Conservation (phyloP, 2,329 filamentous ascomycete species). For the Fusarium decemcellulare region DNA sequence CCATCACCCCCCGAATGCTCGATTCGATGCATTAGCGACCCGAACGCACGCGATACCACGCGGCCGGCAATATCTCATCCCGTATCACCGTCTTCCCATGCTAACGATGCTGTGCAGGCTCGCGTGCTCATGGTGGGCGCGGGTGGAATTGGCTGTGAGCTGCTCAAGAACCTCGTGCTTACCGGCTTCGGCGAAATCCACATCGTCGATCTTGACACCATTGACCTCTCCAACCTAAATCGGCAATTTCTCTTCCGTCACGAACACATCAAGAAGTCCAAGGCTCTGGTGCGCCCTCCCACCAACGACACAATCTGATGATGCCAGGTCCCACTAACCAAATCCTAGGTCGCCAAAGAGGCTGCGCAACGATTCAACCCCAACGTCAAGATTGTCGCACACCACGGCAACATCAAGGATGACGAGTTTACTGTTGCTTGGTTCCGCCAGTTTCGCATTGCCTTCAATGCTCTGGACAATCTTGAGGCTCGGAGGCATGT, state of each 20-base stretch:
- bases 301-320: slow-evolving; percentile 9
- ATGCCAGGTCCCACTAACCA: slow-evolving; percentile 36
- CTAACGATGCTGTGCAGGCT: slow-evolving; percentile 67
- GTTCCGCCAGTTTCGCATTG: slow-evolving; percentile 86
- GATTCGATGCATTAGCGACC: background rate
- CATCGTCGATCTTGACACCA: slow-evolving; percentile 97
- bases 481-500: slow-evolving; percentile 94
- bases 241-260: slow-evolving; percentile 97
- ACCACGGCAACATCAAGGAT: slow-evolving; percentile 97
- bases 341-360: slow-evolving; percentile 85
- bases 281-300: slow-evolving; percentile 79
- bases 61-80: slow-evolving; percentile 6
- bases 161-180: slow-evolving; percentile 95
- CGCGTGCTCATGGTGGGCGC: slow-evolving; percentile 95
- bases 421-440: slow-evolving; percentile 86
- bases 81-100: background rate
- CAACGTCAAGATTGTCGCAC: slow-evolving; percentile 85
- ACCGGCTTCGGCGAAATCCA: slow-evolving; percentile 94
- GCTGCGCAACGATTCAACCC: slow-evolving; percentile 93
- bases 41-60: slow-evolving; percentile 2
- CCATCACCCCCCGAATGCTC: slow-evolving; percentile 4
- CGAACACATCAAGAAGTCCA: slow-evolving; percentile 98
- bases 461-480: slow-evolving; percentile 98
- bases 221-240: slow-evolving; percentile 97
- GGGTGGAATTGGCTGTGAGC: slow-evolving; percentile 96